Evolutionary conservation across 176 grass and related monocot species (phyloP).

Genomic region (Tillandsia fasciculata): DNA sequence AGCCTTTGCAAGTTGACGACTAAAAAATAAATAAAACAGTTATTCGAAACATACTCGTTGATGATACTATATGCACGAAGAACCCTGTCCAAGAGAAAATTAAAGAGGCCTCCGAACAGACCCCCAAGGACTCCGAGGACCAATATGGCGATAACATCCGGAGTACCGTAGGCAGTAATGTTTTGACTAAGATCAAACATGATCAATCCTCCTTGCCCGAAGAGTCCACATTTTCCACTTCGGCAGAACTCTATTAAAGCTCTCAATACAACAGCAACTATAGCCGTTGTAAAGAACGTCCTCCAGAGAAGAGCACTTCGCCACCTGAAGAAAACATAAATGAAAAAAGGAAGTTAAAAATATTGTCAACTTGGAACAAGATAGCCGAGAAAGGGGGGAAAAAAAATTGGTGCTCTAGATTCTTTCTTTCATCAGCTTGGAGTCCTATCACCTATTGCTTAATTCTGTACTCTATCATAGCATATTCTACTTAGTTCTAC

Average conservation of each 20-base stretch:
- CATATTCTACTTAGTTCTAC: not conserved
- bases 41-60: slow-evolving; percentile 53
- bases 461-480: not conserved
- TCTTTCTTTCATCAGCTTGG: not conserved
- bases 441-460: not conserved
- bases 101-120: slow-evolving; percentile 70
- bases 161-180: slow-evolving; percentile 37
- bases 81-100: slow-evolving; percentile 71
- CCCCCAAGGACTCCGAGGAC: slow-evolving; percentile 77
- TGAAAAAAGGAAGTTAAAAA: not conserved
- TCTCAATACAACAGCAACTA: slow-evolving; percentile 79
- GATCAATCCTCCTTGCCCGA: slow-evolving; percentile 81
- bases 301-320: slow-evolving; percentile 90
- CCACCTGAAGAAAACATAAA: slow-evolving; percentile 56
- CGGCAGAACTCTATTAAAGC: slow-evolving; percentile 54
- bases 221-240: slow-evolving; percentile 80
- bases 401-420: not conserved
- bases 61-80: slow-evolving; percentile 76
- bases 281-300: slow-evolving; percentile 94
- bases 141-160: slow-evolving; percentile 62
- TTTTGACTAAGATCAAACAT: slow-evolving; percentile 92
- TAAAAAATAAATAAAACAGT: not conserved
- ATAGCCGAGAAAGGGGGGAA: not conserved
- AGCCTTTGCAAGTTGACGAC: not conserved
- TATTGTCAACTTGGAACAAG: not conserved